Percentiles rank a stretch among this genome's conserved stretches.
phyloP scores from a whole-genome alignment of 805 yeast genomes.

The Metschnikowia shivogae region DNA sequence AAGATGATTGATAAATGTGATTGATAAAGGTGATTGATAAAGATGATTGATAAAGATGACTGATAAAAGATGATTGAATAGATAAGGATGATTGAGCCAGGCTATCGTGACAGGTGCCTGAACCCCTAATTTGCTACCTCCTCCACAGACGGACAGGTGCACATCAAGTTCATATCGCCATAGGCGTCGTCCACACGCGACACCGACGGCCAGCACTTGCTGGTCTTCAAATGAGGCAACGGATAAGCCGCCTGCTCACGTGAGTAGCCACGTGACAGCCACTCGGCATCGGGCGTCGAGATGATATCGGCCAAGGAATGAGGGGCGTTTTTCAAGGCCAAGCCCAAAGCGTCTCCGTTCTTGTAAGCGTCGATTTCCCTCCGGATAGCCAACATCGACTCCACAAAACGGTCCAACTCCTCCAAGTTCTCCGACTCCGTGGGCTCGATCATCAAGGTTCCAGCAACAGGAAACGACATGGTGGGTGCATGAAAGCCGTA shows the following conservation, averaged over 20 bases:
- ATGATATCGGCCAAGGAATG: constrained; percentile 82
- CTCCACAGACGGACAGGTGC: constrained; percentile 89
- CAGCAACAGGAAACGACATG: constrained; percentile 97
- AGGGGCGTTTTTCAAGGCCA: constrained; percentile 83
- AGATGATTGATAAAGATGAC: too few species aligned
- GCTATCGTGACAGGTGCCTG: too few species aligned
- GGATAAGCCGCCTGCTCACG: constrained; percentile 95
- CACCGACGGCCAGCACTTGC: constrained; percentile 95
- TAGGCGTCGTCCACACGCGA: constrained; percentile 90
- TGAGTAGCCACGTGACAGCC: constrained; percentile 84
- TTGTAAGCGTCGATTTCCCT: constrained; percentile 73
- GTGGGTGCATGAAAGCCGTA: constrained; percentile 99
- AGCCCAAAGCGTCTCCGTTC: constrained; percentile 60
- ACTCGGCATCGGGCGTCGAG: constrained; percentile 53
- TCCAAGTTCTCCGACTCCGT: constrained; percentile 89
- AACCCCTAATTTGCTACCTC: constrained; percentile 44
- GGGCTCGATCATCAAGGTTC: constrained; percentile 97
- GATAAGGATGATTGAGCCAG: too few species aligned
- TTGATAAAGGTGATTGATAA: too few species aligned
- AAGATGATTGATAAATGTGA: too few species aligned
- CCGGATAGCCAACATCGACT: constrained; percentile 79
- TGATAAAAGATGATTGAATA: too few species aligned
- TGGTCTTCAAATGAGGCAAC: constrained; percentile 59
- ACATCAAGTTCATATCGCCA: constrained; percentile 87
- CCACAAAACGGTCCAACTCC: constrained; percentile 88